Conservation (phyloP, 495 filamentous ascomycete species). For the Aspergillus cristatus region DNA sequence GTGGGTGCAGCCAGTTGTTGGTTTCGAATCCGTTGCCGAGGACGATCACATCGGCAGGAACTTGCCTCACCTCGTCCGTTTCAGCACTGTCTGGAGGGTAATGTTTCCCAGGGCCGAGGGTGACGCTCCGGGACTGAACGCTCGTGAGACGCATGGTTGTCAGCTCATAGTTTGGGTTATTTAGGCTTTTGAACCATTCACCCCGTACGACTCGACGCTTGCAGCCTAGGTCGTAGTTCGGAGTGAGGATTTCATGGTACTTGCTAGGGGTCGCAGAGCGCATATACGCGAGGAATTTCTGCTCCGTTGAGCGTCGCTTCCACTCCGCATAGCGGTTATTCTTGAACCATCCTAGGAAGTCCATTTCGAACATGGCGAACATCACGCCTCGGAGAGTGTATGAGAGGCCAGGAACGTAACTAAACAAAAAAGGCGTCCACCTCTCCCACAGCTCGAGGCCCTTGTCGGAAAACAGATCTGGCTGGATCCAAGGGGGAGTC, state of each 20-base stretch:
- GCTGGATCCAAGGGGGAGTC: constrained; percentile 51
- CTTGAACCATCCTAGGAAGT: constrained; percentile 25
- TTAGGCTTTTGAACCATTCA: constrained; percentile 45
- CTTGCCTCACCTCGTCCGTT: constrained; percentile 25
- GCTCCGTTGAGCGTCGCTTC: constrained; percentile 20
- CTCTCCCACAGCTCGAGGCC: constrained; percentile 24
- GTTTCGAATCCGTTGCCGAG: constrained; percentile 51
- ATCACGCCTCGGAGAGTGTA: constrained; percentile 19
- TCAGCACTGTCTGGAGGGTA: constrained; percentile 33
- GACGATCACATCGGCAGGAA: constrained; percentile 51
- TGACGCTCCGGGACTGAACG: constrained; percentile 40
- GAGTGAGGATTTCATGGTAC: constrained; percentile 56
- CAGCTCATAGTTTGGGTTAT: constrained; percentile 45
- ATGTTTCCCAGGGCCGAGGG: constrained; percentile 40
- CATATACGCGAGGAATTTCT: constrained; percentile 37
- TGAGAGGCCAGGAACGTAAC: constrained; percentile 35
- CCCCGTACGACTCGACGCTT: constrained; percentile 52
- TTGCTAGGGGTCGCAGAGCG: constrained; percentile 41
- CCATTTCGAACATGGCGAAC: constrained; percentile 28
- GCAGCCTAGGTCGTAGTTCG: constrained; percentile 53
- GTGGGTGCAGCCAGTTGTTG: constrained; percentile 28
- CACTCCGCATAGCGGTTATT: constrained; percentile 21
- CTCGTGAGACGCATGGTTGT: constrained; percentile 45
- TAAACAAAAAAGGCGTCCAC: constrained; percentile 30
- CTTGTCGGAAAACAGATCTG: neutral